phyloP scores from a whole-genome alignment of 306 rosid genomes.

The Notholithocarpus densiflorus region DNA sequence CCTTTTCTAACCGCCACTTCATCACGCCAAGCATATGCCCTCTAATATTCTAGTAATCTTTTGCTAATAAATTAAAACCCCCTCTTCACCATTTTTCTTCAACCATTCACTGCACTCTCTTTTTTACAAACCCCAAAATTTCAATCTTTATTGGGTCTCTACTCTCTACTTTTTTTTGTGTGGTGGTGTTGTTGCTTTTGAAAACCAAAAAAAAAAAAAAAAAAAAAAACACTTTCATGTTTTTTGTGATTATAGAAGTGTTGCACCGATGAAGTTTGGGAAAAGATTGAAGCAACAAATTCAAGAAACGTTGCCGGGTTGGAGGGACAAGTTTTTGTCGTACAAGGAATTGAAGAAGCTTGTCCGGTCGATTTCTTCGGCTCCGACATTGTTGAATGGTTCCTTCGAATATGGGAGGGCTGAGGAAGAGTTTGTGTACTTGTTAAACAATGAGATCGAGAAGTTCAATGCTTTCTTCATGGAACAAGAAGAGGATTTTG shows the following conservation, averaged over 20 bases:
- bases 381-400: slow-evolving; percentile 30
- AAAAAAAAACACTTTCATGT: no score
- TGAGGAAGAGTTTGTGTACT: slow-evolving; percentile 56
- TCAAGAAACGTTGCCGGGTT: slow-evolving; percentile 60
- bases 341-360: slow-evolving; percentile 86
- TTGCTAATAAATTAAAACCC: slow-evolving; percentile 35
- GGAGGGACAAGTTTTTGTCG: slow-evolving; percentile 78
- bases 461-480: slow-evolving; percentile 79
- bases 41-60: slow-evolving; percentile 55
- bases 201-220: no score
- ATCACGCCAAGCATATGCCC: slow-evolving; percentile 83
- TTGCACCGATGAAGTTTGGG: slow-evolving; percentile 66
- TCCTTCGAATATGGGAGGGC: slow-evolving; percentile 37
- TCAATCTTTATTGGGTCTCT: neutral
- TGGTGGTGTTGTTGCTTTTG: no score
- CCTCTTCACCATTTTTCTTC: slow-evolving; percentile 8
- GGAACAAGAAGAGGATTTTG: slow-evolving; percentile 84
- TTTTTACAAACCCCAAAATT: neutral
- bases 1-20: slow-evolving; percentile 48
- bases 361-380: slow-evolving; percentile 39
- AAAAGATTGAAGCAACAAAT: slow-evolving; percentile 76
- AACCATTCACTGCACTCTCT: neutral
- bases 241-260: no score
- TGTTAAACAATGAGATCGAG: slow-evolving; percentile 80
- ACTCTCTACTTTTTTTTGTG: neutral